Base-by-base conservation (phyloP, 2,329 filamentous ascomycete species). In the Fusarium buxicola region DNA sequence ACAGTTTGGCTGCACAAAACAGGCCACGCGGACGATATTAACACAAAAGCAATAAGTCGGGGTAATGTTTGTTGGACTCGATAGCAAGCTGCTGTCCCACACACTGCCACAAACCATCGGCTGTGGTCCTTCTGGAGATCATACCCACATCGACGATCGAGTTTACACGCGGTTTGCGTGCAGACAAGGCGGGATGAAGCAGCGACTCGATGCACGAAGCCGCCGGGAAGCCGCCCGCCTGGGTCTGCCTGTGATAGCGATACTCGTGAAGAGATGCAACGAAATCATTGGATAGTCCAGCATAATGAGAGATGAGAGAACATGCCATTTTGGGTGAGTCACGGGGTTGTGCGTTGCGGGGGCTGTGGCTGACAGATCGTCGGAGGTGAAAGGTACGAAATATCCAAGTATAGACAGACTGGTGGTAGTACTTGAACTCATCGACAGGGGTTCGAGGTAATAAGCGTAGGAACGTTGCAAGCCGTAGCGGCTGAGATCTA, bases 401-500 rank as follows among this genome's bases (percentile, higher is more conserved):
- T 27, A 51, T 53, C 50, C 50, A 51, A 36, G 25, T 44, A 21
- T 55, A 36, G 27, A 51, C 58, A 44, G 44, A 36, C 21, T 30
- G 32, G 41, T 21, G 40, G 44, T 55, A 40, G 48, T 21, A 55
- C 38, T 34, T 35, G 18, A 28, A 32, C 18, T 31, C 38, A 21
- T 48, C 32, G 43, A 30, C 40, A 43, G 31, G 47, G 45, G 16
- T 65, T 49, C 49, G 57, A 60, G 53, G 40, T 55, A 58, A 35
- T 21, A 60, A 59, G 43, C 40, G 16, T 18, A 48, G 44, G n/a
- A 34, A 27, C 36, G 55, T 59, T 53, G 30, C 58, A 66, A 53
- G 36, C 60, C 55, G 54, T 34, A 25, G 59, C 56, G 61, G 65
- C 62, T 67, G 61, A 69, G 56, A 68, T 68, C 66, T 66, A 63